Conservation (phyloP, 257 asterid genomes). For the Fraxinus quadrangulata region DNA sequence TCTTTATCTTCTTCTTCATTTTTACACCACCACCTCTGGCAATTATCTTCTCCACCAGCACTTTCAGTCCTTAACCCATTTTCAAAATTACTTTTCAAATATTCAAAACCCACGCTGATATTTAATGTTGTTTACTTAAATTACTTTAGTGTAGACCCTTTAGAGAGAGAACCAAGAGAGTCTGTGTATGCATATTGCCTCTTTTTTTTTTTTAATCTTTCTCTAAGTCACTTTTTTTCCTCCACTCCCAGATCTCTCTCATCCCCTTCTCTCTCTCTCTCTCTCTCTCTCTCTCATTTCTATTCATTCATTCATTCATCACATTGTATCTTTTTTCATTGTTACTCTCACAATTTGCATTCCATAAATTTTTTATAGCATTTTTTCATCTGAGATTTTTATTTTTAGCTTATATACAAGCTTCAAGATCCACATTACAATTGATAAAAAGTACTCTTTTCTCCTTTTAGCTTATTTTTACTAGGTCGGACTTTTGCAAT, state of each 20-base stretch:
- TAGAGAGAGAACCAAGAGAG: neutral
- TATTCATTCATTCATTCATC: no score
- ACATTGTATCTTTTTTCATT: neutral
- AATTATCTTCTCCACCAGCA: no score
- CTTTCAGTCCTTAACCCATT: no score
- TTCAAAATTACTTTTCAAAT: no score
- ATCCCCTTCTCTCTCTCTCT: neutral
- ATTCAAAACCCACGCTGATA: conserved; percentile 35
- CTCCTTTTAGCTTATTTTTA: neutral
- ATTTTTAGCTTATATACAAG: neutral
- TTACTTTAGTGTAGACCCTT: neutral
- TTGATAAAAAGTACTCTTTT: no score
- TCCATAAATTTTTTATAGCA: conserved; percentile 1
- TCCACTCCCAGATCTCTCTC: conserved; percentile 33
- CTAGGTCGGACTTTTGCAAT: no score
- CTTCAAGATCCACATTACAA: neutral
- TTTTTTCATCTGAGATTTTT: neutral
- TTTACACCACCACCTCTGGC: no score
- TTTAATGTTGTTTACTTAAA: conserved; percentile 38
- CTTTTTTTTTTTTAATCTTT: conserved; percentile 25
- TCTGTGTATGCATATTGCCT: conserved; percentile 25
- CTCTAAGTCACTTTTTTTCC: conserved; percentile 36
- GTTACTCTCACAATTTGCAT: neutral
- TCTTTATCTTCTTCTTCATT: no score
- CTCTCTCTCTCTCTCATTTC: neutral